These are phyloP conservation scores for Pulveroboletus frians DNA, from an alignment of 768 basidiomycete genomes.

Conservation along the genomic window DNA sequence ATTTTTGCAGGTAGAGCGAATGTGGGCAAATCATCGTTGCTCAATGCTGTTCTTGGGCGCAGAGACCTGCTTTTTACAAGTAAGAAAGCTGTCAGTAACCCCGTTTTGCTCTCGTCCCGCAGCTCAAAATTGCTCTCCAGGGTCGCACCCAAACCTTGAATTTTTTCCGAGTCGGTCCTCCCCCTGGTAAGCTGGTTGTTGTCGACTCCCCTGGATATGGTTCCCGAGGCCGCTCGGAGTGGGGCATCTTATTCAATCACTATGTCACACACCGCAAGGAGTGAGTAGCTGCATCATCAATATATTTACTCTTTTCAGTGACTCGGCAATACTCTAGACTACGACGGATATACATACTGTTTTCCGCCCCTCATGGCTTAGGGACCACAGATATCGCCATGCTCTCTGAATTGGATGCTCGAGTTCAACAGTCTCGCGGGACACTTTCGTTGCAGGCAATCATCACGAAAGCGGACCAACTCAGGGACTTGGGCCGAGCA, in stretches of 20 bases:
- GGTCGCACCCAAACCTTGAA: slow-evolving; percentile 70
- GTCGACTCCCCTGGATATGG: slow-evolving; percentile 86
- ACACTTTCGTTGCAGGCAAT: slow-evolving; percentile 64
- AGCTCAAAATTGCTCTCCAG: slow-evolving; percentile 31
- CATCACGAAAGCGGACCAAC: slow-evolving; percentile 64
- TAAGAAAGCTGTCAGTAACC: slow-evolving; percentile 58
- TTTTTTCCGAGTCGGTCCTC: slow-evolving; percentile 63
- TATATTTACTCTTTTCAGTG: not conserved
- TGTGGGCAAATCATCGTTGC: slow-evolving; percentile 68
- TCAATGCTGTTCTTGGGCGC: slow-evolving; percentile 63
- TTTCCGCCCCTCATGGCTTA: slow-evolving; percentile 64
- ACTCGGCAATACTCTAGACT: slow-evolving; percentile 39
- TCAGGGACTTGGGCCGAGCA: slow-evolving; percentile 32
- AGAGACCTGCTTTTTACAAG: slow-evolving; percentile 56
- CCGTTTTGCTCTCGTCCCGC: not conserved
- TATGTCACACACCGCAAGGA: slow-evolving; percentile 57
- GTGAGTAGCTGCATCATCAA: slow-evolving; percentile 36
- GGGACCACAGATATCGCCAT: slow-evolving; percentile 54
- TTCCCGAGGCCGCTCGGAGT: slow-evolving; percentile 63
- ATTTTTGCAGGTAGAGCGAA: slow-evolving; percentile 61
- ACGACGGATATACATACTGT: slow-evolving; percentile 62
- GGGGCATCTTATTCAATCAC: slow-evolving; percentile 65
- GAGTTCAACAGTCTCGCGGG: slow-evolving; percentile 28
- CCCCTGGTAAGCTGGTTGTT: slow-evolving; percentile 50
- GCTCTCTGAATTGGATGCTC: slow-evolving; percentile 45